Conservation (phyloP, 306 rosid species). For the Herpetospermum pedunculosum region DNA sequence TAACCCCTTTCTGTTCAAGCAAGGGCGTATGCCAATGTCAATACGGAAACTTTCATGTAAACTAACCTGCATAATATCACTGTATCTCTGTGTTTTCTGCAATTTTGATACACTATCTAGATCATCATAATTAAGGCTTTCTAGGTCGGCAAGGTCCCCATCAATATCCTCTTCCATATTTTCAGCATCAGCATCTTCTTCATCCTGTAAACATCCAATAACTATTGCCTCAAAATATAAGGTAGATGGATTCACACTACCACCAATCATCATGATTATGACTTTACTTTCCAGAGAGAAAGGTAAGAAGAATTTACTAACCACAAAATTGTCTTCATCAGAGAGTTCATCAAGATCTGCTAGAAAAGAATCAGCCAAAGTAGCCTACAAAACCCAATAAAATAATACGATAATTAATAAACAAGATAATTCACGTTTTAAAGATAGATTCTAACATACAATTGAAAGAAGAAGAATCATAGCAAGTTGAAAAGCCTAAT, state of each 20-base stretch:
- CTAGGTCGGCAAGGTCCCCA: slow-evolving; percentile 83
- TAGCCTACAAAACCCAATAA: slow-evolving; percentile 45
- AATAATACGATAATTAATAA: not conserved
- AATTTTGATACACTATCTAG: slow-evolving; percentile 88
- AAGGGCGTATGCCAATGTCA: not conserved
- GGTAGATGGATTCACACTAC: not conserved
- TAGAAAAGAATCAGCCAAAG: slow-evolving; percentile 91
- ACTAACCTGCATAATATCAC: slow-evolving; percentile 68
- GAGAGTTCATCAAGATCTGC: slow-evolving; percentile 96
- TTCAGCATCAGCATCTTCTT: slow-evolving; percentile 40
- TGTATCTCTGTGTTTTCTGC: slow-evolving; percentile 73
- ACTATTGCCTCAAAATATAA: not conserved
- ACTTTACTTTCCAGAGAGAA: not conserved
- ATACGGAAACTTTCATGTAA: not conserved
- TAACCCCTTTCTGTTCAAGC: not conserved
- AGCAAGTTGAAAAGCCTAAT: not conserved
- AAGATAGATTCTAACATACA: not conserved
- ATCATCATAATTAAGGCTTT: slow-evolving; percentile 79
- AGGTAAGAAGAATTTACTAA: slow-evolving; percentile 18
- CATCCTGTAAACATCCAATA: slow-evolving; percentile 28
- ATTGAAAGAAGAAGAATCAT: not conserved
- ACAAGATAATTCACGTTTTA: not conserved
- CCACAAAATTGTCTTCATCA: slow-evolving; percentile 61
- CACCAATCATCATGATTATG: not conserved
- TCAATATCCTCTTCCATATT: slow-evolving; percentile 92